Base-by-base conservation (phyloP, 768 basidiomycete genomes). In the Sporobolomyces phaffii region DNA sequence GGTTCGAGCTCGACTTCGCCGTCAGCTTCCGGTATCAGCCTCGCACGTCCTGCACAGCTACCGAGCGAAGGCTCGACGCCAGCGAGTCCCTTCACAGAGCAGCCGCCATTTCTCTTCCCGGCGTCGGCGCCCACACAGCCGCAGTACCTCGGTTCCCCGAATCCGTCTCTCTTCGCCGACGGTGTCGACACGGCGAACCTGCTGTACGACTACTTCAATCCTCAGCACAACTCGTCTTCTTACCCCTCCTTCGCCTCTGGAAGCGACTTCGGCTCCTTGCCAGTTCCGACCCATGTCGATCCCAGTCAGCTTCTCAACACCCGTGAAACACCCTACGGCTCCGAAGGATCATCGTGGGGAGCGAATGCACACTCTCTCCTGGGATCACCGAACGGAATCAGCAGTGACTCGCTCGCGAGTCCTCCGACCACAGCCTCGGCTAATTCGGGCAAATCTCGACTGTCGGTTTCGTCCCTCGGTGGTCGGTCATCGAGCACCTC, bases 161-260 rank as follows among this genome's bases (percentile, higher is more conserved):
- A 65, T 22, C 45, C 64, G 4, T 31, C 68, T 13, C 24, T 59
- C 13, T 70, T 60, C 22, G 61, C 34, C 40, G 52, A 53, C 1
- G 56, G 48, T 22, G 50, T 24, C 51, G 68, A 66, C 41, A 53
- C 66, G 14, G 24, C 62, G 2, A 52, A 61, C 34, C 53, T 60
- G 43, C 60, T 68, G 48, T 68, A 62, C 63, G 70, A 72, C 66
- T 72, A 72, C 60, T 72, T 72, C 60, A 45, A 45, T 26, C 14
- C 54, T 4, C 53, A 57, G 31, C 18, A 52, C 48, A 38, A 65
- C 56, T 1, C 60, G 3, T 43, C 56, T 5, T 52, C 69, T 3
- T 64, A 47, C 38, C 60, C 43, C 17, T 43, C 70, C 0, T 66
- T 61, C 62, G 58, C 52, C n/a, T 38, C 49, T 4, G 34, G 29